A percentile compares a stretch with the other conserved stretches of the same genome.
Conservation (phyloP, 441 rosid species). For the Melastoma candidum region DNA sequence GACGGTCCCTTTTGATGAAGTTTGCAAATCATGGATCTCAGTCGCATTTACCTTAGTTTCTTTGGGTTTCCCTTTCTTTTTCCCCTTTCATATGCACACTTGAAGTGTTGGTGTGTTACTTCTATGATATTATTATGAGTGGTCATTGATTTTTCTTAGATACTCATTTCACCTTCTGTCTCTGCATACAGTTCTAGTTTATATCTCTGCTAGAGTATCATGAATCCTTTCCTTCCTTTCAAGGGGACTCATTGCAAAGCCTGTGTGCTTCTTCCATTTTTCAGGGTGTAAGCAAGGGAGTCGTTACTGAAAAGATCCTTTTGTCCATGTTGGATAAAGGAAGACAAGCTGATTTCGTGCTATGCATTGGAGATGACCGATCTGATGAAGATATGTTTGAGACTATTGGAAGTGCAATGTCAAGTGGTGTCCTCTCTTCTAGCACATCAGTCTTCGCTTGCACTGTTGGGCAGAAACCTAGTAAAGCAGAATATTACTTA, state of each 20-base stretch:
- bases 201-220: too few relatives aligned
- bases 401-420: background rate
- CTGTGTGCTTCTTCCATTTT: background rate
- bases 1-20: too few relatives aligned
- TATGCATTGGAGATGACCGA: slow-evolving; percentile 10
- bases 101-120: too few relatives aligned
- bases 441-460: slow-evolving; percentile 3
- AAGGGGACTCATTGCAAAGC: background rate
- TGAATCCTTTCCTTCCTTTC: too few relatives aligned
- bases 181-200: too few relatives aligned
- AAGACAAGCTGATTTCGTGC: slow-evolving; percentile 4
- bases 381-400: slow-evolving; percentile 13
- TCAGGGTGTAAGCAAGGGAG: slow-evolving; percentile 9
- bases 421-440: background rate
- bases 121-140: too few relatives aligned
- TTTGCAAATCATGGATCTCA: too few relatives aligned
- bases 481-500: slow-evolving; percentile 6
- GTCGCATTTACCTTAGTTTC: too few relatives aligned
- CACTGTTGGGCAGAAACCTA: slow-evolving; percentile 11
- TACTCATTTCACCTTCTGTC: too few relatives aligned
- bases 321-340: background rate
- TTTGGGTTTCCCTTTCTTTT: too few relatives aligned
- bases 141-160: too few relatives aligned
- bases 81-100: too few relatives aligned
- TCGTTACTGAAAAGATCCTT: slow-evolving; percentile 5